These are phyloP conservation scores for Adansonia rubrostipa DNA, from an alignment of 441 rosid species.

Conservation along the genomic window DNA sequence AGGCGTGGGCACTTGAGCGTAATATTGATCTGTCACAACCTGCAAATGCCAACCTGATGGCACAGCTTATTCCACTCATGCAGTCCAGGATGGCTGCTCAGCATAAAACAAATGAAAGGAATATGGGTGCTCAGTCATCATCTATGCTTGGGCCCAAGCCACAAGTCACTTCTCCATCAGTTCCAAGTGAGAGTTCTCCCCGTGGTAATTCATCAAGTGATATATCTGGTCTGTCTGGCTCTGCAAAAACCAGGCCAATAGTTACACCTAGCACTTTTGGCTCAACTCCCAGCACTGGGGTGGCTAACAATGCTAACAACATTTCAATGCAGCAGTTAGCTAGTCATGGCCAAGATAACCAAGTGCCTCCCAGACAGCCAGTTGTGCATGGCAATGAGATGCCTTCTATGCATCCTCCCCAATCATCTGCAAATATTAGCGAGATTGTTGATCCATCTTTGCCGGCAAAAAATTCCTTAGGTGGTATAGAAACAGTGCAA, in stretches of 20 bases:
- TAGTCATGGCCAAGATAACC: slow-evolving; percentile 72
- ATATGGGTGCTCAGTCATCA: slow-evolving; percentile 54
- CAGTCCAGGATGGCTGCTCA: slow-evolving; percentile 89
- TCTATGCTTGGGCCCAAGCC: slow-evolving; percentile 65
- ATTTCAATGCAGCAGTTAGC: slow-evolving; percentile 63
- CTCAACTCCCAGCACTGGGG: slow-evolving; percentile 61
- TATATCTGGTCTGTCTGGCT: slow-evolving; percentile 81
- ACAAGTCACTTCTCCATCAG: slow-evolving; percentile 73
- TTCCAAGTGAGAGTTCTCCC: slow-evolving; percentile 76
- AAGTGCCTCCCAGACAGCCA: slow-evolving; percentile 61
- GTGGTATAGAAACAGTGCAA: slow-evolving; percentile 61
- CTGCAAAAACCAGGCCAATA: slow-evolving; percentile 69
- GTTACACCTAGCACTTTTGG: slow-evolving; percentile 55
- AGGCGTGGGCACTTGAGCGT: slow-evolving; percentile 90
- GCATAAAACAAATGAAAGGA: slow-evolving; percentile 76
- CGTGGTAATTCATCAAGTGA: slow-evolving; percentile 85
- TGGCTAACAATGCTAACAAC: slow-evolving; percentile 47
- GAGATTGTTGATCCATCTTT: slow-evolving; percentile 61
- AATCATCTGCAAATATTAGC: slow-evolving; percentile 54
- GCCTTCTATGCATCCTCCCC: slow-evolving; percentile 74
- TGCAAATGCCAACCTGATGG: slow-evolving; percentile 84
- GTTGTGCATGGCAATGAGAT: slow-evolving; percentile 67
- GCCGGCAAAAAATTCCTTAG: slow-evolving; percentile 49
- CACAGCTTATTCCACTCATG: slow-evolving; percentile 78
- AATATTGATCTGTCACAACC: slow-evolving; percentile 94